Base-by-base conservation (phyloP, 192 early-diverging fungal genomes). In the Funneliformis mosseae region DNA sequence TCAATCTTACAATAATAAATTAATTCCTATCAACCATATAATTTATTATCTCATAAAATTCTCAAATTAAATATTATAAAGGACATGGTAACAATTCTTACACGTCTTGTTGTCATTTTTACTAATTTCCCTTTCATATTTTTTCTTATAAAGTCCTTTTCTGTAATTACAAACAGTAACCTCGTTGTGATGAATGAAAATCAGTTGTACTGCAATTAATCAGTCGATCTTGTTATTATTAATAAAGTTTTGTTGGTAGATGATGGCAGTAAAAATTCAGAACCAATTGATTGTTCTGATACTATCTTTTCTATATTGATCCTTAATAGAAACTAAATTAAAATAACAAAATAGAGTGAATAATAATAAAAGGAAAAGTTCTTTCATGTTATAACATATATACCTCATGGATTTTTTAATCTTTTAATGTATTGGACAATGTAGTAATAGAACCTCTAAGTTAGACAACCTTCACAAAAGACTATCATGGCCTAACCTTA, bases 131-230 rank as follows among this genome's bases (percentile, higher is more conserved):
- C 85, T 77, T 84, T 91, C 89, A 77, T 95, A 99, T 23, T 85
- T 74, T 27, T 83, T 86, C 77, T 94, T 92, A 74, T 91, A 85
- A 5, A 96, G 96, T 2, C 97, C 97, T 48, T 95, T 95, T 33
- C 97, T 8, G 97, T 98, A 46, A 99, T 96, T 8, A 98, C 87
- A 84, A 98, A 90, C 50, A 92, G 81, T 39, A 99, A 77, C 33
- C 85, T 82, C 33, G 33, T 33, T 33, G 33, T 33, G 33, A 33
- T 33, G 33, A 33, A 33, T 33, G 33, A n/a, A n/a, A n/a, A n/a
- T 33, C 33, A 81, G 91, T 93, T 27, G 97, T 97, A 83, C 91
- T 94, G 98, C 92, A 72, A 99, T 83, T 64, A 99, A 88, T 89
- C 4, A 94, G 95, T 59, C 97, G 89, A 70, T 91, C 87, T 6